Evolutionary conservation across 2,329 filamentous ascomycete genomes (phyloP), one percentile per base, ranked within the genome.

Genomic region (Tetracladium maxilliforme): DNA sequence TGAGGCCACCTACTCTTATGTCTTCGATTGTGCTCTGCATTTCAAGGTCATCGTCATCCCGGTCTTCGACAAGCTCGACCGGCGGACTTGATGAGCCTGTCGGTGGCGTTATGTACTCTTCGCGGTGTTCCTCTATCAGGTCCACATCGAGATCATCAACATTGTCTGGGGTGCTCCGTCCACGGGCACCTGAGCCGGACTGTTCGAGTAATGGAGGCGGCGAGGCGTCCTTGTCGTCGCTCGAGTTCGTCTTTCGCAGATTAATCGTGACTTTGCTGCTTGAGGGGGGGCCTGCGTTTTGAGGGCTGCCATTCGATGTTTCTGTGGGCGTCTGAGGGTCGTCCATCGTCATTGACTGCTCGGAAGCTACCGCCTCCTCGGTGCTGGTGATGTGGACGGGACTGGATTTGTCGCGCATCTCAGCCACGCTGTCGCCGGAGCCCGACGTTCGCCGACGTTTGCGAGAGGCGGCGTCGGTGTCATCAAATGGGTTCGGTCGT

Each of bases 401-500:
- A 30, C 32, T 7, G 36, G 30, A 16, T 34, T 28, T 19, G 32
- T 19, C 12, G 22, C 26, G 22, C n/a, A 21, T 32, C 18, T 41
- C 37, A 9, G 31, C 28, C 24, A 36, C 32, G 16, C 21, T 25
- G 20, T 16, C 23, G 9, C 52, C 58, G 28, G 61, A 61, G 25
- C 58, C 49, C 10, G 69, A 73, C 16, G 68, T 70, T 36, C 70
- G 63, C 33, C 65, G 68, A 26, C 70, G 65, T 47, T 76, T 76
- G 35, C 70, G 58, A 28, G 69, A 36, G 35, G 21, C 34, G 30
- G 15, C 20, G 35, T 68, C 62, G 42, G 49, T 54, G 48, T 72
- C 67, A 50, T 71, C 60, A 44, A 74, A 75, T 20, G 70, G 70
- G 35, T 75, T 73, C 26, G 65, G 66, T 33, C 70, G 63, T 37